Evolutionary conservation across 495 filamentous ascomycete genomes (phyloP).

Genomic region (Cercophora scortea): DNA sequence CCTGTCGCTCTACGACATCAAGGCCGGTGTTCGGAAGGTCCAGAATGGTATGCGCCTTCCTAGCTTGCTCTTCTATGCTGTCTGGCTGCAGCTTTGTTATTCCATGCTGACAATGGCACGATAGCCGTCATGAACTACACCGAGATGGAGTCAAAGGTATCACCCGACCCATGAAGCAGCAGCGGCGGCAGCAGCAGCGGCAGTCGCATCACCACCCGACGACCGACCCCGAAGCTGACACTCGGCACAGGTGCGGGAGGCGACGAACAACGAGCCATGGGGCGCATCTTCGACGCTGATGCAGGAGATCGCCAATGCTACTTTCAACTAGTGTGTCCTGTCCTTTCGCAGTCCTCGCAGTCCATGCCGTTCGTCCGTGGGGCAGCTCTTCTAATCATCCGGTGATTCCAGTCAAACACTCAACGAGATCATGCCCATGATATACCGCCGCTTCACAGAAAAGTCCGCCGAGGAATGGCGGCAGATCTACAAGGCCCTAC

Average conservation of each 20-base stretch:
- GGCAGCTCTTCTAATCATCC: neutral
- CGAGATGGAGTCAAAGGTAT: slow-evolving; percentile 98
- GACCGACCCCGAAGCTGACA: neutral
- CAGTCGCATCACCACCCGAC: neutral
- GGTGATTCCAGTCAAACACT: slow-evolving; percentile 68
- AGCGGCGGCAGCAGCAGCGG: neutral
- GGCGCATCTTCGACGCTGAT: slow-evolving; percentile 79
- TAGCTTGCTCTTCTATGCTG: neutral
- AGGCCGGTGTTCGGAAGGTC: slow-evolving; percentile 92
- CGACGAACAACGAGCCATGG: slow-evolving; percentile 98
- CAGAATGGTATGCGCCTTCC: slow-evolving; percentile 75
- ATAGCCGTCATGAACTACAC: slow-evolving; percentile 98
- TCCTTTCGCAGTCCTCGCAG: too few species aligned
- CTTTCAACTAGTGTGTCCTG: slow-evolving; percentile 84
- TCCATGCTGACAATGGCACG: neutral
- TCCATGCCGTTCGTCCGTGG: too few species aligned
- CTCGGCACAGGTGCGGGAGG: slow-evolving; percentile 71
- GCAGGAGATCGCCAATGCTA: slow-evolving; percentile 97
- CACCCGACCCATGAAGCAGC: slow-evolving; percentile 9
- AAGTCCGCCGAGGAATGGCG: slow-evolving; percentile 98
- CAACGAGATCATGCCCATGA: slow-evolving; percentile 99
- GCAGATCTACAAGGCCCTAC: slow-evolving; percentile 97
- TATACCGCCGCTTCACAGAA: slow-evolving; percentile 98
- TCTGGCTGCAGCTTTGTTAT: too few species aligned
- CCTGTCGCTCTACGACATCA: slow-evolving; percentile 92